Evolutionary conservation across 2,329 filamentous ascomycete genomes (phyloP), one percentile per base, ranked within the genome.

Genomic region (Aspergillus tanneri): DNA sequence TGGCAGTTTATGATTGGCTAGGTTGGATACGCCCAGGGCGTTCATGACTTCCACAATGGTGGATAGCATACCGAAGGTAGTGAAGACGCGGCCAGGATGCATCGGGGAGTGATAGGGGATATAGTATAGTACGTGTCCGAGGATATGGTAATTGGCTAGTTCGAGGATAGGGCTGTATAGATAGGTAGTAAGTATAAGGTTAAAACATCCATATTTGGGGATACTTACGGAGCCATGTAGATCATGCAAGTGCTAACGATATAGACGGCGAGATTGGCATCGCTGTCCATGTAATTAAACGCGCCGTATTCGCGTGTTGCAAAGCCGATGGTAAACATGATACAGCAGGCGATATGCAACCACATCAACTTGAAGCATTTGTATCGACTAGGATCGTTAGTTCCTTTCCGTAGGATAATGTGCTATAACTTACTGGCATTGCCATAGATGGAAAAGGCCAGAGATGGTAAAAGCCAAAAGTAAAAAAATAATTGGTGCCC

Each of bases 121-220:
- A n/a, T n/a, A n/a, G n/a, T n/a, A n/a, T n/a, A n/a, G n/a, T n/a
- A n/a, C n/a, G n/a, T n/a, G n/a, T n/a, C 78, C 78, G 18, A 86
- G 76, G 47, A 84, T 75, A 55, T 82, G 77, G 63, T 84, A 85
- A 58, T 85, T 83, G 47, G 79, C 75, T 3, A 82, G 72, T 44
- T 82, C 81, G 30, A 84, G 77, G 4, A 86, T 69, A 0, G 84
- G 83, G 2, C 80, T 80, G 39, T 23, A 43, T 10, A 22, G 14
- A 7, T 30, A 9, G 3, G 8, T 23, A n/a, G n/a, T 28, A 36
- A 28, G 24, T 8, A 6, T 8, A 3, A n/a, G n/a, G n/a, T n/a
- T n/a, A 10, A 24, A 19, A 22, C 38, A 36, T 30, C 6, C 9
- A 21, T 14, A 27, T 10, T 40, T 34, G 16, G 12, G 37, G 35